These are phyloP conservation scores for Macrotyloma uniflorum DNA, from an alignment of 306 rosid genomes.

Conservation along the genomic window DNA sequence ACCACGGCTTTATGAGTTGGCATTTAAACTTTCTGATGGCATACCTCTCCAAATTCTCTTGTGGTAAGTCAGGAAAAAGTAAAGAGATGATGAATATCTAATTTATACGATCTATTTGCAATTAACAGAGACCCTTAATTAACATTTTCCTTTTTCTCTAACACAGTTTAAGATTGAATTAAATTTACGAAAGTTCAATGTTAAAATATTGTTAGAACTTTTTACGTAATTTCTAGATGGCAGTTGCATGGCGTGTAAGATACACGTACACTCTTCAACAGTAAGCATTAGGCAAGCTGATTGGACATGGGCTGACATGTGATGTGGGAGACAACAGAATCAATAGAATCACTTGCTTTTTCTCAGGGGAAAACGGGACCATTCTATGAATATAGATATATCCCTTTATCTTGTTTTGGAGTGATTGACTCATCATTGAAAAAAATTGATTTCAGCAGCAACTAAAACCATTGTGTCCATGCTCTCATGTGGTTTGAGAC, in stretches of 20 bases:
- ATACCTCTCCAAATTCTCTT: background rate
- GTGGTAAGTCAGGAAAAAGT: conserved; percentile 13
- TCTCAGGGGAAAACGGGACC: background rate
- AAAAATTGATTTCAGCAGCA: conserved; percentile 21
- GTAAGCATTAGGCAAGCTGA: conserved; percentile 12
- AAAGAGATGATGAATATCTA: conserved; percentile 1
- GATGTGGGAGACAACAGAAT: conserved; percentile 23
- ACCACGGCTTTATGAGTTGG: conserved; percentile 59
- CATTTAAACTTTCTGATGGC: conserved; percentile 48
- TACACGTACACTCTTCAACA: background rate
- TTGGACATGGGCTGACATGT: background rate
- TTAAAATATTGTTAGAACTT: background rate
- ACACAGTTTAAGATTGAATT: background rate
- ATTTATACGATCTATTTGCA: background rate
- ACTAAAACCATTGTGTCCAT: background rate
- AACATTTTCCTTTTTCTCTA: background rate
- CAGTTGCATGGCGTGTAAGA: background rate
- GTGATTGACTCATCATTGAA: conserved; percentile 7
- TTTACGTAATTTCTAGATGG: background rate
- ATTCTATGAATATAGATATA: background rate
- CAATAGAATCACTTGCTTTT: conserved; percentile 6
- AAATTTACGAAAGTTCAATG: background rate
- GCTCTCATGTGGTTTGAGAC: background rate
- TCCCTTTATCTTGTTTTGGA: conserved; percentile 2
- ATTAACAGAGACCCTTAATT: background rate